Evolutionary conservation across 176 grass and related monocot species (phyloP).

Genomic region (Cenchrus americanus): DNA sequence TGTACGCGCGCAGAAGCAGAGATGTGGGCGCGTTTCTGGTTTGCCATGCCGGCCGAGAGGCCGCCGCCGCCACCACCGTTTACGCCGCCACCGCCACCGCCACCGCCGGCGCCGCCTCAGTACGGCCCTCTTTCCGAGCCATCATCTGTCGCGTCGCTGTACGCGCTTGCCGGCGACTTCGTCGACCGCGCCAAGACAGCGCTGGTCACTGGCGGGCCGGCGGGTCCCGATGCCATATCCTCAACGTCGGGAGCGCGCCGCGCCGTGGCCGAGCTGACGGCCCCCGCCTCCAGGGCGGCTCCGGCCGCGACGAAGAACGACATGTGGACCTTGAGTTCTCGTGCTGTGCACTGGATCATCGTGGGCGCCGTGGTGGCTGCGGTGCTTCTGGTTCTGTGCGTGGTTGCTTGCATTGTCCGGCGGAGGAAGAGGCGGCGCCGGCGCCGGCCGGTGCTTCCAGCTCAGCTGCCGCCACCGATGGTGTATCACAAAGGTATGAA

Average conservation of each 20-base stretch:
- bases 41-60: conserved; percentile 3
- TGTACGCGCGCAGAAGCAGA: background rate
- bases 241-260: background rate
- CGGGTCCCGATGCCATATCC: background rate
- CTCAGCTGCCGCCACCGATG: background rate
- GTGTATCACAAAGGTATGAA: conserved; percentile 36
- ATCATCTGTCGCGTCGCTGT: conserved; percentile 9
- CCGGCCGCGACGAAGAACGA: background rate
- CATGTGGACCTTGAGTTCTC: conserved; percentile 22
- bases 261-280: conserved; percentile 1
- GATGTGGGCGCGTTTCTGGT: conserved; percentile 39
- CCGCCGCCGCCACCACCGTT: background rate
- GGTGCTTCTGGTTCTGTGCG: conserved; percentile 12
- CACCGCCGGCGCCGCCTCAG: background rate
- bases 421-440: background rate
- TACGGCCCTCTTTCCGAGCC: conserved; percentile 18
- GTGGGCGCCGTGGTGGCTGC: conserved; percentile 10
- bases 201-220: background rate
- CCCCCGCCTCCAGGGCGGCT: conserved; percentile 11
- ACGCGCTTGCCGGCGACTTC: conserved; percentile 1
- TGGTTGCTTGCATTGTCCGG: background rate
- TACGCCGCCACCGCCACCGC: background rate
- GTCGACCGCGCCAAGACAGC: background rate
- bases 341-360: conserved; percentile 35
- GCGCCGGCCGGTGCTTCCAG: background rate